Conservation (phyloP, 441 rosid species). For the Macaranga tanarius region DNA sequence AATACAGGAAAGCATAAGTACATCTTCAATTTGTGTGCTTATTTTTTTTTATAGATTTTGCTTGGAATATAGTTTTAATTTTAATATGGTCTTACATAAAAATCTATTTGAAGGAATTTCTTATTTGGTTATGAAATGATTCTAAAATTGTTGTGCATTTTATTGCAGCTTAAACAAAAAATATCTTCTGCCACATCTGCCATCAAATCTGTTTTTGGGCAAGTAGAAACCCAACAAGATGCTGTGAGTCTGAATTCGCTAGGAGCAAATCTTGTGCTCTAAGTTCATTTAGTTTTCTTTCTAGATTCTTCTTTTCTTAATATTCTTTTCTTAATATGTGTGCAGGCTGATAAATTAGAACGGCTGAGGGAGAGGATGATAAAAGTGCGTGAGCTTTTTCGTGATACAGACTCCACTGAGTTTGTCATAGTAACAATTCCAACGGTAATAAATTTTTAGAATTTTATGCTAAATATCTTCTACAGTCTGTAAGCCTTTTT, state of each 20-base stretch:
- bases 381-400: constrained; percentile 89
- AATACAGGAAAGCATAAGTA: not conserved
- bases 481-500: not conserved
- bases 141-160: not conserved
- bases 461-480: not conserved
- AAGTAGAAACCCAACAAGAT: constrained; percentile 56
- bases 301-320: constrained; percentile 1
- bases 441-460: constrained; percentile 46
- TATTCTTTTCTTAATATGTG: not conserved
- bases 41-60: not conserved
- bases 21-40: not conserved
- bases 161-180: constrained; percentile 77
- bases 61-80: not conserved
- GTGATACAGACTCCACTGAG: constrained; percentile 75
- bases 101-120: not conserved
- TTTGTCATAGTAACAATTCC: constrained; percentile 94
- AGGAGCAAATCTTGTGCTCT: constrained; percentile 12
- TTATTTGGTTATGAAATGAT: constrained; percentile 4
- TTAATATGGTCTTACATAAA: not conserved
- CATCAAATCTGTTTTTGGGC: constrained; percentile 85
- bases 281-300: constrained; percentile 9
- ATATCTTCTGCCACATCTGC: constrained; percentile 90
- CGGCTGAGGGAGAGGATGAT: constrained; percentile 74
- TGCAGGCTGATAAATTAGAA: constrained; percentile 81
- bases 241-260: constrained; percentile 51